phyloP scores from a whole-genome alignment of 495 filamentous ascomycete genomes.

The Lindgomyces ingoldianus region DNA sequence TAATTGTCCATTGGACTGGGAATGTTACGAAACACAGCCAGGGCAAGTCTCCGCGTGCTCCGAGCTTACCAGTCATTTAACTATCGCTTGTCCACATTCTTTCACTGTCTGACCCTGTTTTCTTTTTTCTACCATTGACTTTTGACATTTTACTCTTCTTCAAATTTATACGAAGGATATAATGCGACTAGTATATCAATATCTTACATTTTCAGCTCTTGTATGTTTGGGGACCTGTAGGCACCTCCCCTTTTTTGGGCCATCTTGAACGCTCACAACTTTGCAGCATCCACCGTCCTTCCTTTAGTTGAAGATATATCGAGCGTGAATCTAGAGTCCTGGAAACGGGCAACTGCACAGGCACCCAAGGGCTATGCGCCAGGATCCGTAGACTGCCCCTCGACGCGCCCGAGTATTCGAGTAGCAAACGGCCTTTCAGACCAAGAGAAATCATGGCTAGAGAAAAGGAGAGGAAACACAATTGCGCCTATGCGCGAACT shows the following conservation, averaged over 20 bases:
- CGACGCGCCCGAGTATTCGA: slow-evolving; percentile 54
- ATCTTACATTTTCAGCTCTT: slow-evolving; percentile 16
- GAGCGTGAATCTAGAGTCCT: slow-evolving; percentile 9
- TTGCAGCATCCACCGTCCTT: slow-evolving; percentile 16
- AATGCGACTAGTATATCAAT: background rate
- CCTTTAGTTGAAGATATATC: background rate
- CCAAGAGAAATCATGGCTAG: slow-evolving; percentile 70
- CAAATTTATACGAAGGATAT: background rate
- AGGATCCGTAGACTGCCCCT: slow-evolving; percentile 42
- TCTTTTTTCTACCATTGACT: background rate
- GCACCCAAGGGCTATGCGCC: slow-evolving; percentile 48
- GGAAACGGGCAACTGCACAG: slow-evolving; percentile 39
- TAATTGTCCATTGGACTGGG: background rate
- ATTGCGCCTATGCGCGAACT: slow-evolving; percentile 70
- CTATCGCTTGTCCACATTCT: background rate
- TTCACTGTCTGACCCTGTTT: background rate
- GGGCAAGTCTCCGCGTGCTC: slow-evolving; percentile 10
- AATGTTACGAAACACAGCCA: slow-evolving; percentile 18
- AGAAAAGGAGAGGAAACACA: slow-evolving; percentile 58
- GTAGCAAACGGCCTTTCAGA: slow-evolving; percentile 60
- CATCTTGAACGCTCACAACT: slow-evolving; percentile 3
- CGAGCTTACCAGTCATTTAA: background rate
- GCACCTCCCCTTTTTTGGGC: background rate
- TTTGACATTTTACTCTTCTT: background rate
- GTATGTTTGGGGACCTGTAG: slow-evolving; percentile 25